Evolutionary conservation across 225 moss, liverwort and hornwort species (phyloP).

Genomic region (Thuidium tamariscinum): DNA sequence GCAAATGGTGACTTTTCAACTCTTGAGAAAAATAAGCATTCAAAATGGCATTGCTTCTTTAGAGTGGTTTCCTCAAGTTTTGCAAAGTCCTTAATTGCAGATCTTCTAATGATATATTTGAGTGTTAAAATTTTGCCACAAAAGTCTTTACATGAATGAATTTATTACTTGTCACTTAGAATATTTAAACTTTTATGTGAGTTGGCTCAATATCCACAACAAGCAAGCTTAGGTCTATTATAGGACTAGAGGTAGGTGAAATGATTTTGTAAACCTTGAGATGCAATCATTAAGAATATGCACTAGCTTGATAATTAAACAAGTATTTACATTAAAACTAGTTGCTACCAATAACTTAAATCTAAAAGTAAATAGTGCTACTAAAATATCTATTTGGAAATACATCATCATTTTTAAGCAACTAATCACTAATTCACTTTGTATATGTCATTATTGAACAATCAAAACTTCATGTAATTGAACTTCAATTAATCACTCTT

Average conservation of each 20-base stretch:
- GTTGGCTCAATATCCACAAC: neutral
- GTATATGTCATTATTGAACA: neutral
- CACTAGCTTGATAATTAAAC: neutral
- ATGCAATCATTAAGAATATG: neutral
- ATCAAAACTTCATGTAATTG: neutral
- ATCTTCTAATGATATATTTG: neutral
- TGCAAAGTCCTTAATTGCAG: neutral
- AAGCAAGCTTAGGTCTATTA: accelerated
- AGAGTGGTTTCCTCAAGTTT: neutral
- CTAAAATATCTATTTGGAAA: neutral
- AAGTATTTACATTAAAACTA: neutral
- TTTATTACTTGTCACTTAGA: neutral
- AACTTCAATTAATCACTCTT: neutral
- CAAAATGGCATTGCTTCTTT: neutral
- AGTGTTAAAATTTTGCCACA: neutral
- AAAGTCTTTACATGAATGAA: too few species aligned
- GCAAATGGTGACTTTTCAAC: neutral
- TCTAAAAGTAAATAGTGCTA: neutral
- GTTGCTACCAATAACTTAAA: neutral
- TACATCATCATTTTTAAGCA: neutral
- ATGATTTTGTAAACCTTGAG: neutral
- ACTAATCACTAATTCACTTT: neutral
- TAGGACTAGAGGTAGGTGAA: accelerated
- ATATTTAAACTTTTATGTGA: neutral
- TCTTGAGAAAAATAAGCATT: neutral